phyloP scores from a whole-genome alignment of 345 rosid genomes.

The Citrus reticulata region DNA sequence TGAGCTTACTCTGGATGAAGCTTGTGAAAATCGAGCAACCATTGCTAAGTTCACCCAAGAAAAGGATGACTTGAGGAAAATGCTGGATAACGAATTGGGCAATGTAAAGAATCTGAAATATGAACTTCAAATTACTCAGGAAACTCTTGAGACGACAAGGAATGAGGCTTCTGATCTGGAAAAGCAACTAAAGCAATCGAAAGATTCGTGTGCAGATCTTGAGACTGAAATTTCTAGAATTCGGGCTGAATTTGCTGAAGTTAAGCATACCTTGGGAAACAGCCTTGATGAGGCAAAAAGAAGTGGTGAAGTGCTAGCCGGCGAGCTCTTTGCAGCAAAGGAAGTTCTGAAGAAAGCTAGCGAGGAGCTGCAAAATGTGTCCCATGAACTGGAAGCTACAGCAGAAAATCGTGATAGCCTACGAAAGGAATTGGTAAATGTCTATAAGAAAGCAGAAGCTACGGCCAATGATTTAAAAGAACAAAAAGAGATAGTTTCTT shows the following conservation, averaged over 20 bases:
- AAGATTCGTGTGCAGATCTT: constrained; percentile 41
- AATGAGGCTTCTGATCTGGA: constrained; percentile 54
- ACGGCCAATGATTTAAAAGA: constrained; percentile 50
- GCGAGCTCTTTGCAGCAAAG: constrained; percentile 47
- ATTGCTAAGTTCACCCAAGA: constrained; percentile 51
- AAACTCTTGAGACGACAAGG: constrained; percentile 45
- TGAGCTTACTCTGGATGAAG: constrained; percentile 34
- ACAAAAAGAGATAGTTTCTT: constrained; percentile 44
- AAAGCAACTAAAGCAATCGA: constrained; percentile 49
- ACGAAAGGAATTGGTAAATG: constrained; percentile 57
- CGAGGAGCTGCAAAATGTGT: constrained; percentile 42
- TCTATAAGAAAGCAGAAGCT: constrained; percentile 54
- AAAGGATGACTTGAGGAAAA: constrained; percentile 49
- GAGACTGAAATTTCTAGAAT: constrained; percentile 57
- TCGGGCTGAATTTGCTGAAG: constrained; percentile 48
- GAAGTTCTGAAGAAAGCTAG: constrained; percentile 50
- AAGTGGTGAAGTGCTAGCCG: constrained; percentile 36
- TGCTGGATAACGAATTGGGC: constrained; percentile 45
- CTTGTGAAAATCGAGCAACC: constrained; percentile 29
- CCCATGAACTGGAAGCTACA: constrained; percentile 41
- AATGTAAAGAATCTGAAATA: constrained; percentile 43
- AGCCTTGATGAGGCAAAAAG: constrained; percentile 47
- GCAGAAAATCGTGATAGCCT: constrained; percentile 48
- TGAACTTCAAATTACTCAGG: constrained; percentile 48
- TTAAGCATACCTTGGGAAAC: constrained; percentile 32